phyloP scores from a whole-genome alignment of 2,329 filamentous ascomycete species.

The Simplicillium sp. region DNA sequence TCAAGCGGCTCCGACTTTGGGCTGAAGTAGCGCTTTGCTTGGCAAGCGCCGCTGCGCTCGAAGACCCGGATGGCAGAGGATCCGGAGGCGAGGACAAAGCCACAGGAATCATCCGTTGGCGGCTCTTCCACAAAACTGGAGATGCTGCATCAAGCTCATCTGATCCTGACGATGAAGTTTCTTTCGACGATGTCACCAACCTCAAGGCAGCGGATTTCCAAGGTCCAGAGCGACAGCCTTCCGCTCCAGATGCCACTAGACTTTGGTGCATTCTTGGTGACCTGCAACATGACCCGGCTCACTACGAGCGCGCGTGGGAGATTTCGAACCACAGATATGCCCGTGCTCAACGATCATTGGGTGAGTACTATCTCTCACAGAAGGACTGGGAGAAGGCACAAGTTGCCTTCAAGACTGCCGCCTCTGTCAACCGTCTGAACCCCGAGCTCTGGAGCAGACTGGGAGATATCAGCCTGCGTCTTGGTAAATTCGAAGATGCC shows the following conservation, averaged over 20 bases:
- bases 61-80: constrained; percentile 45
- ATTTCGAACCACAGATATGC: constrained; percentile 74
- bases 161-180: constrained; percentile 40
- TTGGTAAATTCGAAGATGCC: constrained; percentile 68
- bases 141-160: constrained; percentile 16
- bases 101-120: constrained; percentile 62
- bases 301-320: constrained; percentile 84
- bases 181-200: constrained; percentile 38
- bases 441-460: constrained; percentile 81
- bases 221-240: constrained; percentile 57
- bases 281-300: constrained; percentile 60
- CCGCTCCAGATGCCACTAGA: constrained; percentile 74
- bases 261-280: constrained; percentile 93
- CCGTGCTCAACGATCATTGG: constrained; percentile 79
- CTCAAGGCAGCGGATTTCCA: constrained; percentile 43
- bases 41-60: constrained; percentile 50
- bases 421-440: constrained; percentile 72
- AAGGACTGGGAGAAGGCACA: constrained; percentile 61
- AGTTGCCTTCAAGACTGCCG: constrained; percentile 68
- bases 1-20: constrained; percentile 88
- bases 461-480: constrained; percentile 76
- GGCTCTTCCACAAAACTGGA: constrained; percentile 62
- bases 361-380: constrained; percentile 61
- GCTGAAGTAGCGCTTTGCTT: constrained; percentile 89
- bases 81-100: constrained; percentile 69